Conservation (phyloP, 441 rosid species). For the Jatropha multifida region DNA sequence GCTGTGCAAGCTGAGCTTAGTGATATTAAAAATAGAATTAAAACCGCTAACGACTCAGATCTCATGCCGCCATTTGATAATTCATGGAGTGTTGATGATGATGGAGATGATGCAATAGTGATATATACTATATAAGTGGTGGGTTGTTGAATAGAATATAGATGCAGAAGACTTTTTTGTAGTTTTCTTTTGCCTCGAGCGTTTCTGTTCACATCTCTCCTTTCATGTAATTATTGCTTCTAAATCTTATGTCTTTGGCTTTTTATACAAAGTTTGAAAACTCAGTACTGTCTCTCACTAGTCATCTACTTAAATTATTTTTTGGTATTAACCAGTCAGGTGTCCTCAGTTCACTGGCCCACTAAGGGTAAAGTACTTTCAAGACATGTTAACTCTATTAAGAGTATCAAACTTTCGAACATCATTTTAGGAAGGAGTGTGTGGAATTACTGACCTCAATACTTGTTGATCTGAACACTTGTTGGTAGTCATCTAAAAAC, state of each 20-base stretch:
- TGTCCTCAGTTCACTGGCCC: too few species aligned
- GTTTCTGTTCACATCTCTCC: background rate
- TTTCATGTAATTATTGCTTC: background rate
- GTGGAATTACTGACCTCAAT: too few species aligned
- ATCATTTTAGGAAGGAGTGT: too few species aligned
- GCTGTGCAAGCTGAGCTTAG: conserved; percentile 8
- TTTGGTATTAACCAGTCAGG: too few species aligned
- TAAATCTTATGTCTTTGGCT: background rate
- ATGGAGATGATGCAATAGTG: conserved; percentile 5
- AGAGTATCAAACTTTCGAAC: too few species aligned
- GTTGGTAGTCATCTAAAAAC: too few species aligned
- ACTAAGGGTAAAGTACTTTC: too few species aligned
- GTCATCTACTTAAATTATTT: too few species aligned
- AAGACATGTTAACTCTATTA: too few species aligned
- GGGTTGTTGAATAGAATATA: background rate
- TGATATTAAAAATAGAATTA: conserved; percentile 9
- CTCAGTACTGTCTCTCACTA: background rate
- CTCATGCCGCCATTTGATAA: conserved; percentile 16
- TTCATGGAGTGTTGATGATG: background rate
- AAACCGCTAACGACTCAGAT: conserved; percentile 8
- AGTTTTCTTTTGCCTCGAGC: background rate
- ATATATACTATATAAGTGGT: background rate
- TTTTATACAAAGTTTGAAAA: background rate
- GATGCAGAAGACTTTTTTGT: background rate
- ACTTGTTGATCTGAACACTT: too few species aligned